Evolutionary conservation across 352 stramenopile genomes (phyloP), one percentile per base, ranked within the genome.

Genomic region (Phytophthora foliorum): DNA sequence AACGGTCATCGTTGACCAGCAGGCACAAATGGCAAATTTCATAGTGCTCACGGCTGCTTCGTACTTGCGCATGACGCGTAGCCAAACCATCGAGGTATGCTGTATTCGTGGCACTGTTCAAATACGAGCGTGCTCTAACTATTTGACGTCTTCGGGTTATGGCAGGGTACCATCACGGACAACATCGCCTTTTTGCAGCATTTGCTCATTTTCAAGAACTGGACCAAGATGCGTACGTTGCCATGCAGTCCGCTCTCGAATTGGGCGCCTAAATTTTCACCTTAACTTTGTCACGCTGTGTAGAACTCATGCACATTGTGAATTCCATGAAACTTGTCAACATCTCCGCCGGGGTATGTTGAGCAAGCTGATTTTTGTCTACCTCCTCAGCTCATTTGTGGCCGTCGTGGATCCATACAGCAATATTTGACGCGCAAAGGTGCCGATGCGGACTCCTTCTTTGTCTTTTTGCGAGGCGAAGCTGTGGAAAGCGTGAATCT

Each of bases 171-270:
- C 38, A 92, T 95, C 74, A 91, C 88, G 17, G 86, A 95, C 69
- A 84, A 92, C 62, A 95, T 95, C 19, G 74, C 83, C 16, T 95
- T 94, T 74, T 75, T 95, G 6, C 84, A 94, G 67, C 85, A 92
- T 75, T 80, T 88, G 57, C 69, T 89, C 41, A 72, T 94, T 57
- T 95, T 95, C 71, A 77, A 79, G 32, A 82, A 82, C 65, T 95
- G 86, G 88, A 83, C 75, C 25, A 95, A 95, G 56, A 95, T 94
- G 88, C 84, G 86, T 95, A 78, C 64, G 82, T 72, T n/a, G 4
- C 45, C 31, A 2, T 22, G 6, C 10, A 11, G 29, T 36, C 11
- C 7, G 22, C 55, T 51, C 9, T 52, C 16, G 3, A 24, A 25
- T 34, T 3, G 29, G 29, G 8, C 13, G 36, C 31, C 48, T 36